Evolutionary conservation across 768 basidiomycete species (phyloP).

Genomic region (Gloeostereum incarnatum): DNA sequence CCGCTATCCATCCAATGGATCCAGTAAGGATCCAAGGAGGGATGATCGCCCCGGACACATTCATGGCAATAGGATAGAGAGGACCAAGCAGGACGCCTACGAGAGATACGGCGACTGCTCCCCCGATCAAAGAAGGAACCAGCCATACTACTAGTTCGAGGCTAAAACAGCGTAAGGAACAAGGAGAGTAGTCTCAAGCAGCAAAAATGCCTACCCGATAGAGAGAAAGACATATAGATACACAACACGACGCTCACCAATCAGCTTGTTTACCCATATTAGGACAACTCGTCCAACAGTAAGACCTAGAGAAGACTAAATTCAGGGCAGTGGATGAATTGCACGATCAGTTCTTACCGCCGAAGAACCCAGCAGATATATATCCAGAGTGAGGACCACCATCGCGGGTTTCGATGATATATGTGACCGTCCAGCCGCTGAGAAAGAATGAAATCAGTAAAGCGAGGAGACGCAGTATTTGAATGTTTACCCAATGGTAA

Average conservation of each 20-base stretch:
- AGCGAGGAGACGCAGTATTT: background rate
- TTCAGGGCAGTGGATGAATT: background rate
- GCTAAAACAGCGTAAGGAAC: slow-evolving; percentile 16
- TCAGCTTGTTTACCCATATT: slow-evolving; percentile 45
- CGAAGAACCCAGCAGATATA: slow-evolving; percentile 45
- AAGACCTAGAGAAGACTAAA: slow-evolving; percentile 28
- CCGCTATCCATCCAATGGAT: slow-evolving; percentile 61
- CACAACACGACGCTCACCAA: slow-evolving; percentile 46
- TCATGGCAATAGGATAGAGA: slow-evolving; percentile 69
- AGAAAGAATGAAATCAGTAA: background rate
- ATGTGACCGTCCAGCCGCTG: slow-evolving; percentile 67
- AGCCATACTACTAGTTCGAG: slow-evolving; percentile 65
- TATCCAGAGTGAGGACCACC: slow-evolving; percentile 44
- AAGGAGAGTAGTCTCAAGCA: background rate
- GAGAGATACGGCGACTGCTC: slow-evolving; percentile 54
- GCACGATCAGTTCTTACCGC: slow-evolving; percentile 31
- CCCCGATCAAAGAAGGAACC: slow-evolving; percentile 53
- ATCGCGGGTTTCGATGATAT: slow-evolving; percentile 29
- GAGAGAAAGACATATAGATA: slow-evolving; percentile 43
- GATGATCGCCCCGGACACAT: slow-evolving; percentile 55
- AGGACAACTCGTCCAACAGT: slow-evolving; percentile 46
- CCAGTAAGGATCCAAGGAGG: slow-evolving; percentile 62
- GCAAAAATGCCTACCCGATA: slow-evolving; percentile 27
- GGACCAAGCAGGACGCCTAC: slow-evolving; percentile 68
- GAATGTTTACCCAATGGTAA: too few relatives aligned